Percentiles rank a stretch among this genome's conserved stretches.
Evolutionary conservation across 2,329 filamentous ascomycete species (phyloP).

Genomic region (Fusarium luffae): DNA sequence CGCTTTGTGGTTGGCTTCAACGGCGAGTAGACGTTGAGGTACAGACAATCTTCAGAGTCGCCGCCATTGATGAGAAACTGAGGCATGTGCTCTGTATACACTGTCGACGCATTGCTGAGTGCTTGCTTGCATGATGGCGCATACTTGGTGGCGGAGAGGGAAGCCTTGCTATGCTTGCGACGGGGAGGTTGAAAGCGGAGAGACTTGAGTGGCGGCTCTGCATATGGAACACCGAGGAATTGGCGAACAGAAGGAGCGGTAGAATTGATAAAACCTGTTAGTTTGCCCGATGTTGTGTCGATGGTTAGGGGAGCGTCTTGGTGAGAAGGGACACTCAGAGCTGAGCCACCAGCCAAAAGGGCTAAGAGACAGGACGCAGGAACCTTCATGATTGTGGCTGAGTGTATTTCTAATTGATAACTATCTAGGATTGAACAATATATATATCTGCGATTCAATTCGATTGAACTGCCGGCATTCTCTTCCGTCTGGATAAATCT

Average conservation of each 20-base stretch:
- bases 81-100: constrained; percentile 13
- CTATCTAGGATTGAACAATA: too few relatives aligned
- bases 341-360: background rate
- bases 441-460: background rate
- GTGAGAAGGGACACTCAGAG: background rate
- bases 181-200: constrained; percentile 17
- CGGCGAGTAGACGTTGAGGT: constrained; percentile 17
- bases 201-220: constrained; percentile 12
- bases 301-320: background rate
- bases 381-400: constrained; percentile 5
- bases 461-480: background rate
- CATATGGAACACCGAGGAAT: constrained; percentile 15
- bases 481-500: constrained; percentile 11
- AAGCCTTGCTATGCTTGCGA: background rate
- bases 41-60: constrained; percentile 16
- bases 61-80: constrained; percentile 13
- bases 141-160: constrained; percentile 1
- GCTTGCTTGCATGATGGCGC: constrained; percentile 19
- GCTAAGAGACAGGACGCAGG: background rate
- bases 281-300: constrained; percentile 8
- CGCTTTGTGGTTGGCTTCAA: background rate
- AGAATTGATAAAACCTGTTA: constrained; percentile 9
- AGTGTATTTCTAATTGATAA: too few relatives aligned
- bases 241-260: constrained; percentile 11
- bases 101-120: constrained; percentile 6